Conservation (phyloP, 306 rosid genomes). For the Quercus rubra region DNA sequence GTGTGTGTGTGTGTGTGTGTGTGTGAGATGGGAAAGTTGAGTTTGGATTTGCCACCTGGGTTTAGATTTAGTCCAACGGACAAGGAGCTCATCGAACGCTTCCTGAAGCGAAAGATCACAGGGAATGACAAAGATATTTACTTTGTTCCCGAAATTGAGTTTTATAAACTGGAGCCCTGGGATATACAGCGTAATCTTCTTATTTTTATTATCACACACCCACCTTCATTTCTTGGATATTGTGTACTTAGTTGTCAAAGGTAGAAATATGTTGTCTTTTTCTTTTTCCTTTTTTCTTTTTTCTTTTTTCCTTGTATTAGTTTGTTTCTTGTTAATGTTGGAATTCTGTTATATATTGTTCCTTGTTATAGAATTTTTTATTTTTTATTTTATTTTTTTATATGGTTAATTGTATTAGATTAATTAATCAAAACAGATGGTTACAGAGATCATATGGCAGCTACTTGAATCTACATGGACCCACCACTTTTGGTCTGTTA, state of each 20-base stretch:
- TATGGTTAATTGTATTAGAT: too few relatives aligned
- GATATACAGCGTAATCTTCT: conserved; percentile 70
- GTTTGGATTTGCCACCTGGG: conserved; percentile 65
- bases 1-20: not conserved
- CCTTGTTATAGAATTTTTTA: too few relatives aligned
- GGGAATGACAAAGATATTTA: conserved; percentile 55
- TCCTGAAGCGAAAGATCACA: conserved; percentile 67
- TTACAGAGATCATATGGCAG: too few relatives aligned
- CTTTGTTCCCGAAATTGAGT: conserved; percentile 78
- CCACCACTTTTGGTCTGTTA: too few relatives aligned
- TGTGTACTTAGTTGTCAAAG: not conserved
- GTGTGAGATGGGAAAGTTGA: not conserved
- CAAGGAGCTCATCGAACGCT: conserved; percentile 60
- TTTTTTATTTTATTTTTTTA: too few relatives aligned
- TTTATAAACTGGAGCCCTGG: conserved; percentile 93
- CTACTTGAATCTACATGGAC: too few relatives aligned
- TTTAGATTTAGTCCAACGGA: conserved; percentile 85
- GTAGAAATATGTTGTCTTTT: not conserved
- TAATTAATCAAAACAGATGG: too few relatives aligned
- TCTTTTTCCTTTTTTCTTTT: not conserved
- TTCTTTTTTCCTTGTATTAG: too few relatives aligned
- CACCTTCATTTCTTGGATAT: not conserved
- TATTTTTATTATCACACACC: not conserved
- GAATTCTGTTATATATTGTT: too few relatives aligned
- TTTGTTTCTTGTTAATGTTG: too few relatives aligned